Evolutionary conservation across 176 grass and related monocot species (phyloP), one percentile per base, ranked within the genome.

Genomic region (Paspalum vaginatum): DNA sequence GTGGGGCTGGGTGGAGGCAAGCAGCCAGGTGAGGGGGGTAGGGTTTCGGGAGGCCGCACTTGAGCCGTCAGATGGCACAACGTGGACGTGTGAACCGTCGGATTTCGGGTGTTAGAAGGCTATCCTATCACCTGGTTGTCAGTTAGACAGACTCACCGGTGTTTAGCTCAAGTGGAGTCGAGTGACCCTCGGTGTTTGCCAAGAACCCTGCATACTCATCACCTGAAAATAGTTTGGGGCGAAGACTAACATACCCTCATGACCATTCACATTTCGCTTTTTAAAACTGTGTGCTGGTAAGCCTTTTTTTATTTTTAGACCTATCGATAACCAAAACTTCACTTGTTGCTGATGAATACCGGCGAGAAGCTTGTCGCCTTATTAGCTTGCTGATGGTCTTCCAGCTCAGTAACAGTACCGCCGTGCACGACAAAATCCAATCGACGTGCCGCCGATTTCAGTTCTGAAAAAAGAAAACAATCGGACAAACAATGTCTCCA

Each of bases 181-280:
- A 81, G 82, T 89, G 87, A 49, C 82, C 63, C 7, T 81, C 71
- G 38, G 18, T 38, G 74, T 46, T 39, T 51, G 37, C 52, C 45
- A 79, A 84, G 51, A 45, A 53, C 21, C 52, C 49, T 72, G 52
- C 69, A 52, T 43, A 8, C 18, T 56, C 13, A 50, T 59, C 32
- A 32, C 3, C 3, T 79, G 0, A 38, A 45, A 79, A 88, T 51
- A 74, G 15, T 32, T 32, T 52, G 22, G n/a, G 5, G 50, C 21
- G 0, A 59, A 49, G 59, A 72, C 65, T 11, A 70, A 4, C 48
- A 24, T 61, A 71, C 11, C 57, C 26, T 8, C 44, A 17, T 43
- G 26, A 62, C 21, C 63, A 54, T 3, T 63, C 46, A 41, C 79
- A 4, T 63, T 70, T 2, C 14, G 5, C 17, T 76, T 53, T 74